These are phyloP conservation scores for Fusarium siculi DNA, from an alignment of 2,329 filamentous ascomycete genomes.

Conservation along the genomic window DNA sequence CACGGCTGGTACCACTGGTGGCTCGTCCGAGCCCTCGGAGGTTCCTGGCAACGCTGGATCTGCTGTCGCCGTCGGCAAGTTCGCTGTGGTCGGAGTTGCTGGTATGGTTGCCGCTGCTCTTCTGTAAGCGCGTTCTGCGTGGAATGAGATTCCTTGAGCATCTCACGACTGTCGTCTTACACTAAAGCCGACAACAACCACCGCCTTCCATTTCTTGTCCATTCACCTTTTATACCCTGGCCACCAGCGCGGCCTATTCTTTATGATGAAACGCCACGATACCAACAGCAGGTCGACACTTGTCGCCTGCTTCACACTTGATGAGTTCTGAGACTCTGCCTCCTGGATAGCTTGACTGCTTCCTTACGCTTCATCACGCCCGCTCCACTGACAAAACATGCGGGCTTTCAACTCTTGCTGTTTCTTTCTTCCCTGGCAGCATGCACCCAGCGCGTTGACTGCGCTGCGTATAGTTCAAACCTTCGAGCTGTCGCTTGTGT, in stretches of 20 bases:
- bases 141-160: slow-evolving; percentile 1
- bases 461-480: slow-evolving; percentile 35
- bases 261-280: slow-evolving; percentile 46
- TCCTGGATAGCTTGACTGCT: slow-evolving; percentile 41
- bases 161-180: slow-evolving; percentile 28
- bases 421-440: slow-evolving; percentile 41
- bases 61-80: slow-evolving; percentile 55
- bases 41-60: slow-evolving; percentile 56
- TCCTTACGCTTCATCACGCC: slow-evolving; percentile 43
- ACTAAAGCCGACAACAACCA: slow-evolving; percentile 24
- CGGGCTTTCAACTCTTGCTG: slow-evolving; percentile 35
- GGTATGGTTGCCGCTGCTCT: slow-evolving; percentile 63
- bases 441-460: slow-evolving; percentile 45
- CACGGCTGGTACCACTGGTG: slow-evolving; percentile 38
- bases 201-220: slow-evolving; percentile 34
- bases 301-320: slow-evolving; percentile 39
- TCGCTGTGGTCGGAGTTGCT: slow-evolving; percentile 61
- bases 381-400: slow-evolving; percentile 30
- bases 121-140: slow-evolving; percentile 54
- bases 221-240: slow-evolving; percentile 30
- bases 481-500: slow-evolving; percentile 9
- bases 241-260: slow-evolving; percentile 31
- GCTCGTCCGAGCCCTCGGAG: slow-evolving; percentile 47
- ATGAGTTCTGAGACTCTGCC: slow-evolving; percentile 42
- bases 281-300: slow-evolving; percentile 36